phyloP scores from a whole-genome alignment of 2,329 filamentous ascomycete species.

The Fusarium nurragi region DNA sequence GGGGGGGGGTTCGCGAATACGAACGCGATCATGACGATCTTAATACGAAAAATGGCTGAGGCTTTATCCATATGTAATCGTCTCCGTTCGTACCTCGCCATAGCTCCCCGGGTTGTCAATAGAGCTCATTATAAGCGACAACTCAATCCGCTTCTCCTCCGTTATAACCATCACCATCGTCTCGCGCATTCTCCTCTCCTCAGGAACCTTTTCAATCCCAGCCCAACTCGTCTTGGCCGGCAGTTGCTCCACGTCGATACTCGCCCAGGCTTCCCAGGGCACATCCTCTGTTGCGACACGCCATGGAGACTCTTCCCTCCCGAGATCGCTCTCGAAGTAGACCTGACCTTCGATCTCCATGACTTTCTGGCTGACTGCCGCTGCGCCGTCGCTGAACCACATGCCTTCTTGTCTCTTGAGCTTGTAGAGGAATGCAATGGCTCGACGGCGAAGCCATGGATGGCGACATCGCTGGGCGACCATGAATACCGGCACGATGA shows the following conservation, averaged over 20 bases:
- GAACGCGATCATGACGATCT: conserved; percentile 16
- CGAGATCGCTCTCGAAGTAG: conserved; percentile 29
- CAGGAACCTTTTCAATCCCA: conserved; percentile 34
- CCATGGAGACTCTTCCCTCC: neutral
- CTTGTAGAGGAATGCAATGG: conserved; percentile 37
- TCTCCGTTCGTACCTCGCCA: conserved; percentile 24
- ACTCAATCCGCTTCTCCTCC: conserved; percentile 30
- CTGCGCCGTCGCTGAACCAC: conserved; percentile 47
- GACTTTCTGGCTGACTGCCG: conserved; percentile 34
- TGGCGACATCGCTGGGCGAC: conserved; percentile 45
- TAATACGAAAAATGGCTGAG: conserved; percentile 6
- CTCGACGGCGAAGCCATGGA: conserved; percentile 42
- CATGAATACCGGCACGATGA: conserved; percentile 47
- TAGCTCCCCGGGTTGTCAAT: conserved; percentile 23
- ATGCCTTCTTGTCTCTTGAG: conserved; percentile 48
- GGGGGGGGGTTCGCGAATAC: conserved; percentile 14
- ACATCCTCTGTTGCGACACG: conserved; percentile 7
- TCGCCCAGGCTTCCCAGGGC: conserved; percentile 40
- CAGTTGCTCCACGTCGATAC: conserved; percentile 12
- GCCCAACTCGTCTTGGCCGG: conserved; percentile 34
- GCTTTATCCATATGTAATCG: conserved; percentile 21
- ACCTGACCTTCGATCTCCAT: conserved; percentile 39
- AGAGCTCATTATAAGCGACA: conserved; percentile 38
- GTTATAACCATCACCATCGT: conserved; percentile 39
- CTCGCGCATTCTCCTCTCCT: conserved; percentile 34